Conservation (phyloP, 139 green algal genomes). For the Micromonas pusilla region DNA sequence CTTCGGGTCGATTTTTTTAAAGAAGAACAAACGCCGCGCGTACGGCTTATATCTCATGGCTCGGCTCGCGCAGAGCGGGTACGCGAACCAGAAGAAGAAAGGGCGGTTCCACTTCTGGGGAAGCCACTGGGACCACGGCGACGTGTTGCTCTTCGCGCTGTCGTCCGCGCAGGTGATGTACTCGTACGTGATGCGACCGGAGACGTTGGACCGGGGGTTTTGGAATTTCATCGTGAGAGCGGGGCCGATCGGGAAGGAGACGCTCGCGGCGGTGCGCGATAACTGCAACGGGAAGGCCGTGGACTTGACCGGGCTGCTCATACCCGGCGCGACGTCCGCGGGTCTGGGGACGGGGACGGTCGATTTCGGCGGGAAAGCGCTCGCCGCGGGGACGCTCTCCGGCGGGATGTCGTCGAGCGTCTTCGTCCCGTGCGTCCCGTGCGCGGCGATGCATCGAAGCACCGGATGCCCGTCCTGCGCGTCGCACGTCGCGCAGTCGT, state of each 20-base stretch:
- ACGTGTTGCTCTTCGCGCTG: neutral
- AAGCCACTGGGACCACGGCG: neutral
- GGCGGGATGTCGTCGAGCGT: neutral
- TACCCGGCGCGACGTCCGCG: neutral
- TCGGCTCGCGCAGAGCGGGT: neutral
- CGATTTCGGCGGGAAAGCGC: too few species aligned
- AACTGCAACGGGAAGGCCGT: neutral
- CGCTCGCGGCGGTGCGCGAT: neutral
- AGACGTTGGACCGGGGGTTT: neutral
- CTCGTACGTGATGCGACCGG: conserved; percentile 16
- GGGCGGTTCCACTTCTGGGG: neutral
- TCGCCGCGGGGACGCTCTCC: neutral
- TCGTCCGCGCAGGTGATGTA: conserved; percentile 8
- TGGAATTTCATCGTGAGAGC: conserved; percentile 13
- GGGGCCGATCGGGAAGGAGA: neutral
- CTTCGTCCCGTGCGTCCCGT: neutral
- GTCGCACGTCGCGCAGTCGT: neutral
- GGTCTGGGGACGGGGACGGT: too few species aligned
- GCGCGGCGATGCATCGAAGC: neutral
- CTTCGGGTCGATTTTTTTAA: neutral
- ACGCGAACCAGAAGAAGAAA: neutral
- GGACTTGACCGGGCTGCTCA: neutral
- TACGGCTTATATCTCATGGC: neutral
- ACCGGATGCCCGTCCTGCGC: neutral
- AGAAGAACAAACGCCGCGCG: neutral